These are phyloP conservation scores for Claviceps sp. DNA, from an alignment of 2,329 filamentous ascomycete genomes.

Conservation along the genomic window DNA sequence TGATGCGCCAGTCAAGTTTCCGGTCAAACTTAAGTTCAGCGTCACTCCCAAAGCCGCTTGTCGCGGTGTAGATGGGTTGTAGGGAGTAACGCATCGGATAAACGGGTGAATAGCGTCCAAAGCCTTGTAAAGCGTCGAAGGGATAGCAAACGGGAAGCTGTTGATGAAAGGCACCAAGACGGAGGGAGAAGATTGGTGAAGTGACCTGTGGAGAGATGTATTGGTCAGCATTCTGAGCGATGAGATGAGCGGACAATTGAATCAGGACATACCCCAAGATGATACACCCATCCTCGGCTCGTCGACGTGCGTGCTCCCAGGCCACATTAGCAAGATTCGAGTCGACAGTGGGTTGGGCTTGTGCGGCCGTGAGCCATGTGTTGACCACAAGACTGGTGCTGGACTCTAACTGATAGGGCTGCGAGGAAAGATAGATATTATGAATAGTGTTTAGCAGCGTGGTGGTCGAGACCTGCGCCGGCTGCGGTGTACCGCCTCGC, in stretches of 20 bases:
- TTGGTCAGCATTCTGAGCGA: conserved; percentile 7
- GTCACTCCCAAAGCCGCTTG: conserved; percentile 71
- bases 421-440: conserved; percentile 68
- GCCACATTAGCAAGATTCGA: conserved; percentile 62
- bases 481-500: conserved; percentile 49
- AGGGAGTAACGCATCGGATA: conserved; percentile 72
- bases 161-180: conserved; percentile 69
- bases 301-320: conserved; percentile 90
- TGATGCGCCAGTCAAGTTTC: conserved; percentile 62
- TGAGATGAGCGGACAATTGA: not conserved
- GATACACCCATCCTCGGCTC: conserved; percentile 92
- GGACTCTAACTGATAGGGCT: conserved; percentile 78
- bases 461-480: conserved; percentile 78
- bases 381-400: conserved; percentile 89
- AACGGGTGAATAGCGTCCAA: conserved; percentile 77
- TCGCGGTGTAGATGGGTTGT: conserved; percentile 72
- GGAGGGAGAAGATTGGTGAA: conserved; percentile 80
- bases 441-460: conserved; percentile 87
- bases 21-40: conserved; percentile 68
- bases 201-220: conserved; percentile 44
- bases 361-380: conserved; percentile 78
- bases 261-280: conserved; percentile 57
- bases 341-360: conserved; percentile 63
- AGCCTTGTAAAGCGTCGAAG: conserved; percentile 61
- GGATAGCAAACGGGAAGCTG: conserved; percentile 67